Percentiles rank a stretch among this genome's conserved stretches.
These are phyloP conservation scores for Secale cereale DNA, from an alignment of 176 grass and related monocot species.

Conservation along the genomic window DNA sequence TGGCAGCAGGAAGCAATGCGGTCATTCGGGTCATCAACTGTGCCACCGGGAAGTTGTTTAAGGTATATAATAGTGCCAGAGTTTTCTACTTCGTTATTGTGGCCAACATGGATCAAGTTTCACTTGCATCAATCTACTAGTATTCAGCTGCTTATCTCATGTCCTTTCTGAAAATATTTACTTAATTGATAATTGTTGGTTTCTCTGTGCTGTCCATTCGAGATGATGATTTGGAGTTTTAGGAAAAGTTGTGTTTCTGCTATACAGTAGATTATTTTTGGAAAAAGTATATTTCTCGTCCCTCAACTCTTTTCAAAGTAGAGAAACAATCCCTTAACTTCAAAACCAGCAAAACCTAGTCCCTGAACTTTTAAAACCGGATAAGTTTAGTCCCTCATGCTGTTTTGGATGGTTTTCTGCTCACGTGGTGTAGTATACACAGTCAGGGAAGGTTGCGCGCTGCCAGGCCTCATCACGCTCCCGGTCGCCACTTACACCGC, in stretches of 20 bases:
- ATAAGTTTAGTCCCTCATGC: no score
- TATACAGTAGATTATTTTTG: background rate
- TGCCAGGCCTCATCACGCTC: no score
- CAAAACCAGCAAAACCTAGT: no score
- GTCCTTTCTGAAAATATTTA: background rate
- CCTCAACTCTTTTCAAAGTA: no score
- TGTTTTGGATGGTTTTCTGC: no score
- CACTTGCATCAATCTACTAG: background rate
- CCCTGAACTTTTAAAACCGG: no score
- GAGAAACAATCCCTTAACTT: no score
- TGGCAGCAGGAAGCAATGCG: slow-evolving; percentile 65
- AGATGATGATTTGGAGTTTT: slow-evolving; percentile 10
- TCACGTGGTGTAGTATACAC: no score
- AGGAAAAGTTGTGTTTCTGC: background rate
- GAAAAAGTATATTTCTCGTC: no score
- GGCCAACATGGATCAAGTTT: background rate
- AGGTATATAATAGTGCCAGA: slow-evolving; percentile 46
- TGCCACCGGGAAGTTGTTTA: slow-evolving; percentile 67
- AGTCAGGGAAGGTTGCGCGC: no score
- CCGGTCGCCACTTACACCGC: no score
- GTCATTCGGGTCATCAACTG: slow-evolving; percentile 82
- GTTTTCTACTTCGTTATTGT: background rate
- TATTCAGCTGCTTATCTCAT: background rate
- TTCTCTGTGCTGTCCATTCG: background rate
- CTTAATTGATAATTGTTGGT: slow-evolving; percentile 2